Evolutionary conservation across 176 grass and related monocot genomes (phyloP), one percentile per base, ranked within the genome.

Genomic region (Bothriochloa decipiens): DNA sequence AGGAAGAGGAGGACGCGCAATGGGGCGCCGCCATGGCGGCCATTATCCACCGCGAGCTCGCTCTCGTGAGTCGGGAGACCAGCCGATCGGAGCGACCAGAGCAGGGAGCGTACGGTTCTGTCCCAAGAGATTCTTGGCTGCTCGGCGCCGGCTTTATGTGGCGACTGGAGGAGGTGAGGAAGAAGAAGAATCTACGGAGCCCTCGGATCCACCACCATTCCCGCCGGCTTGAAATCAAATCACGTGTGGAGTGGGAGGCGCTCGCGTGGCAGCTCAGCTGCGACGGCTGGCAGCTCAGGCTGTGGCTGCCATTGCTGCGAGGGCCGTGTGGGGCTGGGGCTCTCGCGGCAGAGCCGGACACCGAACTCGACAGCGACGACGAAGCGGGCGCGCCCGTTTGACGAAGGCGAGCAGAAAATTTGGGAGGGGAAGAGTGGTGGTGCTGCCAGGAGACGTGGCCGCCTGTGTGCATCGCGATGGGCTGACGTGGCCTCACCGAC

Each of bases 221-320:
- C 20, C 43, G 41, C 41, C 42, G 5, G 60, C 61, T 33, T 12
- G 17, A 46, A 46, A 6, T 6, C 11, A 68, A 60, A 60, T 28
- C 12, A 1, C 50, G 15, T 72, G 80, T 72, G 68, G 74, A 55
- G n/a, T 4, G 64, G 27, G 64, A 61, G 64, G 61, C 1, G 23
- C 6, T 70, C 61, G 74, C 45, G 74, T 70, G 83, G 62, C 63
- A 42, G 83, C 60, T 22, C 62, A 40, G 83, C 62, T n/a, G 32
- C 36, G 74, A 1, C 5, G 83, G 60, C 32, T 57, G 73, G 55
- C n/a, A 58, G 29, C 29, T 37, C 65, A 55, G 36, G 33, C 22
- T 85, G 83, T 85, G 83, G 83, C 64, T 41, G 75, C 43, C 75
- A 29, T 41, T 70, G 46, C 47, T 39, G 43, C 65, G 11, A 11